Evolutionary conservation across 2,329 filamentous ascomycete genomes (phyloP), one percentile per base, ranked within the genome.

Genomic region (Xylaria sp.): DNA sequence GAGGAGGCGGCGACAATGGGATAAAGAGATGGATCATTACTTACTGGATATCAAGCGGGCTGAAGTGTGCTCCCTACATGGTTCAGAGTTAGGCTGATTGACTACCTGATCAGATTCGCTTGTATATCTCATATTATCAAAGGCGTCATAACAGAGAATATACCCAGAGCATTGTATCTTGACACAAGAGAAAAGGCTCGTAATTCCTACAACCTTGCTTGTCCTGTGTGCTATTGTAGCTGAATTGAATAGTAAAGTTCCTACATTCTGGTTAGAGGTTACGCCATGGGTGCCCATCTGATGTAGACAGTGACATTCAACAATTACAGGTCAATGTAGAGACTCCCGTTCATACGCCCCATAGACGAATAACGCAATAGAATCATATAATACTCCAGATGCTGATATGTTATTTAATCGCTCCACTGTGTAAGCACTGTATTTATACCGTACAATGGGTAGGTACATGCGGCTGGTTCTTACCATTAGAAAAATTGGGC

Each of bases 401-500:
- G n/a, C n/a, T n/a, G n/a, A n/a, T n/a, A n/a, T n/a, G n/a, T n/a
- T n/a, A n/a, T n/a, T n/a, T n/a, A n/a, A n/a, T n/a, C 9, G 28
- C 28, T 4, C 9, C 28, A 31, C 28, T 4, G 28, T 31, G 28
- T 9, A 31, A 9, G 12, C n/a, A 52, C 28, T 53, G 57, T 53
- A 17, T 21, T 6, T 17, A 11, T 21, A 60, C 58, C 19, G 15
- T 45, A 31, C 7, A 25, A 40, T 31, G n/a, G n/a, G n/a, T n/a
- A n/a, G n/a, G n/a, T n/a, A n/a, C n/a, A n/a, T n/a, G n/a, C n/a
- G n/a, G n/a, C n/a, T n/a, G n/a, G n/a, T n/a, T n/a, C n/a, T n/a
- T n/a, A n/a, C n/a, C n/a, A n/a, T n/a, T n/a, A n/a, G n/a, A 21
- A 64, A 64, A 60, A 55, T 37, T 25, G 57, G 65, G 63, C 58